These are phyloP conservation scores for Yamadazyma tumulicola DNA, from an alignment of 805 yeast species.

Conservation along the genomic window DNA sequence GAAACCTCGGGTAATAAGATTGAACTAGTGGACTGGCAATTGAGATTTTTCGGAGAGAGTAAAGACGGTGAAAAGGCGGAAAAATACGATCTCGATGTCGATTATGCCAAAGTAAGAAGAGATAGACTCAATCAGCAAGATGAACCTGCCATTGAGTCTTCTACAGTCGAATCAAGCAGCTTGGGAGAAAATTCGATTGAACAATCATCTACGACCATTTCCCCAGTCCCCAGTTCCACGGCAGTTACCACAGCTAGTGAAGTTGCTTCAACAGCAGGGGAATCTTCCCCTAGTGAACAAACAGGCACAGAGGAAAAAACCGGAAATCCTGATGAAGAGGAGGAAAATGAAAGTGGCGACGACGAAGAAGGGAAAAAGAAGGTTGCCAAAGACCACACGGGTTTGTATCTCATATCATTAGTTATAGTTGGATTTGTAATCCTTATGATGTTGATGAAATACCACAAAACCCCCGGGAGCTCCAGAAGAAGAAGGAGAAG, in stretches of 20 bases:
- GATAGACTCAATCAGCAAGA: conserved; percentile 13
- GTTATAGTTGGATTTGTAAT: conserved; percentile 56
- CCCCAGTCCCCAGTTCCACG: neutral
- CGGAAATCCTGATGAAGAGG: conserved; percentile 15
- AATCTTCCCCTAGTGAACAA: neutral
- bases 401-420: conserved; percentile 59
- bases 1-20: conserved; percentile 34
- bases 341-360: conserved; percentile 24
- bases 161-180: neutral
- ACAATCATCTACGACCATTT: neutral
- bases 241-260: neutral
- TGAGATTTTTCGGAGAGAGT: conserved; percentile 79
- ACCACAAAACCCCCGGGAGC: conserved; percentile 39
- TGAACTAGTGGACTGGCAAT: conserved; percentile 62
- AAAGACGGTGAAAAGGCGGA: conserved; percentile 61
- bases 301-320: conserved; percentile 5
- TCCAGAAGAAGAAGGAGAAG: conserved; percentile 52
- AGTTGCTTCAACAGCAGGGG: neutral
- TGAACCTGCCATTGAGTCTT: neutral
- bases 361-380: conserved; percentile 38
- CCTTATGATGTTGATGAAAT: conserved; percentile 44
- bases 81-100: conserved; percentile 48
- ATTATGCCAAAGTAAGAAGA: conserved; percentile 40
- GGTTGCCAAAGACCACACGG: conserved; percentile 42
- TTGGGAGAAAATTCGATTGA: neutral